phyloP scores from a whole-genome alignment of 148 eudicot species.

The Tetragonia tetragonoides region DNA sequence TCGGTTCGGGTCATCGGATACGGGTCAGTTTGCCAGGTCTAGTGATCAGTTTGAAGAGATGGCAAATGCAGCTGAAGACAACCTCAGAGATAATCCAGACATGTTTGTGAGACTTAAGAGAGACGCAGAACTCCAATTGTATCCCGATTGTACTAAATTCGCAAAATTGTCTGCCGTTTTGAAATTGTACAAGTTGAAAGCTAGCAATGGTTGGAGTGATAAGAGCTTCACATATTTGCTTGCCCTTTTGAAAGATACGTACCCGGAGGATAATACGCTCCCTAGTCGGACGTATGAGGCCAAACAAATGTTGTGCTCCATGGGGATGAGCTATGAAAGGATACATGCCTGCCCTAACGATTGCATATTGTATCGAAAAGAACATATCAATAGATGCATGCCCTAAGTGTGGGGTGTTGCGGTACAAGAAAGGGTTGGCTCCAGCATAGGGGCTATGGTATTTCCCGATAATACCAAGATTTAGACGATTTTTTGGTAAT shows the following conservation, averaged over 20 bases:
- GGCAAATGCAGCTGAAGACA: too few relatives aligned
- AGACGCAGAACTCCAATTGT: too few relatives aligned
- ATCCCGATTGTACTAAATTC: too few relatives aligned
- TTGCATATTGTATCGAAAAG: too few relatives aligned
- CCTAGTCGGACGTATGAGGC: background rate
- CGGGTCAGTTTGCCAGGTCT: too few relatives aligned
- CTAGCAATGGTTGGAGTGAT: background rate
- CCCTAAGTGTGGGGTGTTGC: background rate
- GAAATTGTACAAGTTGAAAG: background rate
- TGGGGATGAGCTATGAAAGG: too few relatives aligned
- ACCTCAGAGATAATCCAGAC: too few relatives aligned
- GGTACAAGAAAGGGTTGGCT: background rate
- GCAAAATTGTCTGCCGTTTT: background rate
- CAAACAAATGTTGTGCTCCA: too few relatives aligned
- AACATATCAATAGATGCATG: background rate
- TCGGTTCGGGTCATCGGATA: too few relatives aligned
- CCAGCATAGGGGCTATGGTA: slow-evolving; percentile 3
- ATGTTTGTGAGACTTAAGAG: too few relatives aligned
- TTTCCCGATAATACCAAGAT: slow-evolving; percentile 28
- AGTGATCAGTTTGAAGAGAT: too few relatives aligned
- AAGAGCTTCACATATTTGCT: background rate
- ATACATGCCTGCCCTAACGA: too few relatives aligned
- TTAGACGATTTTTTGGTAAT: slow-evolving; percentile 1
- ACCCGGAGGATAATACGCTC: background rate
- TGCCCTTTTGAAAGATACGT: background rate